Conservation (phyloP, 208 protist genomes). For the Leptomonas pyrrhocoris region DNA sequence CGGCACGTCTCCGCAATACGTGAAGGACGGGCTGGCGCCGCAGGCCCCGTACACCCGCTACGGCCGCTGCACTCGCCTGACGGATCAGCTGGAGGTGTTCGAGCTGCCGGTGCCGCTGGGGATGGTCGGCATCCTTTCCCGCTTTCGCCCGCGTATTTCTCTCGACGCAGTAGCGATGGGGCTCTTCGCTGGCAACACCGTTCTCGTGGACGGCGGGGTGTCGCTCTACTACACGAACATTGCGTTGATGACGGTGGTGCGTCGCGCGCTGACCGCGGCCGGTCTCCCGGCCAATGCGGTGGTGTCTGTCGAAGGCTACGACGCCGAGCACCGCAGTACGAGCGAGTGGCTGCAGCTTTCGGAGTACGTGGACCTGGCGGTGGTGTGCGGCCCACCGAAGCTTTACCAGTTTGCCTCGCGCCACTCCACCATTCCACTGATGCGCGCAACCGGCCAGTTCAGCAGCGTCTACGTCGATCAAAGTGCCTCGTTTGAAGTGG, state of each 20-base stretch:
- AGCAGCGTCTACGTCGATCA: conserved; percentile 65
- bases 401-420: conserved; percentile 49
- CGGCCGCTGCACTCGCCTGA: conserved; percentile 26
- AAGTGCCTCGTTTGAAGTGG: conserved; percentile 55
- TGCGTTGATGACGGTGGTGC: conserved; percentile 39
- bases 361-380: conserved; percentile 49
- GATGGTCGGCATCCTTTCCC: conserved; percentile 57
- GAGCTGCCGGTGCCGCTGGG: conserved; percentile 60
- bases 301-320: conserved; percentile 54
- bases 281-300: conserved; percentile 42
- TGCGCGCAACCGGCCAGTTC: conserved; percentile 48
- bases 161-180: conserved; percentile 56
- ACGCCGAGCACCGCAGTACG: conserved; percentile 33
- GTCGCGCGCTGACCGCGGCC: conserved; percentile 34
- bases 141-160: conserved; percentile 56
- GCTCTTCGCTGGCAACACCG: conserved; percentile 54
- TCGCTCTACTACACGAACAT: conserved; percentile 48
- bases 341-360: conserved; percentile 49
- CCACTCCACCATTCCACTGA: conserved; percentile 49
- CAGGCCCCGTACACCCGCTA: neutral
- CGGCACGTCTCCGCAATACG: neutral
- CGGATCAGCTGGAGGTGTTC: conserved; percentile 34
- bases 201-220: conserved; percentile 56
- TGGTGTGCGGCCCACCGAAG: conserved; percentile 61
- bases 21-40: neutral